Evolutionary conservation across 1,284 basidiomycete genomes (phyloP), one percentile per base, ranked within the genome.

Genomic region (Marasmius tenuissimus): DNA sequence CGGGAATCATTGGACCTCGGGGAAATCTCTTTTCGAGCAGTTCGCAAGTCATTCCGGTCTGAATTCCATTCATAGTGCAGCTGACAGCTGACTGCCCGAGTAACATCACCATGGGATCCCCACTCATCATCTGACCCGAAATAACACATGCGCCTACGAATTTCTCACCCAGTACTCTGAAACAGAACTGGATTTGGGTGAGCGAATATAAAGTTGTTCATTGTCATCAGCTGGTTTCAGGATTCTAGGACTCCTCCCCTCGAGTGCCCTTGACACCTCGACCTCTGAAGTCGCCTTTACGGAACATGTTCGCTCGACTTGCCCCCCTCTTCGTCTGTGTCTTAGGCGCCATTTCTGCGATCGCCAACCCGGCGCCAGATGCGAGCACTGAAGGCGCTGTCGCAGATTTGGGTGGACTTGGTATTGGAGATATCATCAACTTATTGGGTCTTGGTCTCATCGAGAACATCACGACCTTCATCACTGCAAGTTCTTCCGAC

Each of bases 351-450:
- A 60, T 70, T 10, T 67, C 70, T 34, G 47, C 69, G 18, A 67
- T 69, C 22, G 42, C 54, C 12, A 71, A 69, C 40, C 69, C 72
- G 8, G 53, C 67, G 3, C 22, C 62, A 4, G 56, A 61, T 12
- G 10, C 59, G 22, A 37, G 51, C 12, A n/a, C 38, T 6, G 50
- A 37, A 16, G 57, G 56, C 10, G 33, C 49, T 12, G 12, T 22
- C 11, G 60, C 59, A 16, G 60, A 61, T 11, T 54, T 70, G 16
- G 65, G 61, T n/a, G 68, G 66, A 27, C 39, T 72, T 50, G 58
- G 65, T 37, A 65, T 75, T 58, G 77, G 75, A n/a, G 71, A 76
- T 50, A 73, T 80, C 60, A 73, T 78, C 60, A 73, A 78, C 62
- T 59, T 69, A 9, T 61, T 81, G 14, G 70, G 71, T 6, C 34